Conservation (phyloP, 495 filamentous ascomycete species). For the Penicillium egyptiacum region DNA sequence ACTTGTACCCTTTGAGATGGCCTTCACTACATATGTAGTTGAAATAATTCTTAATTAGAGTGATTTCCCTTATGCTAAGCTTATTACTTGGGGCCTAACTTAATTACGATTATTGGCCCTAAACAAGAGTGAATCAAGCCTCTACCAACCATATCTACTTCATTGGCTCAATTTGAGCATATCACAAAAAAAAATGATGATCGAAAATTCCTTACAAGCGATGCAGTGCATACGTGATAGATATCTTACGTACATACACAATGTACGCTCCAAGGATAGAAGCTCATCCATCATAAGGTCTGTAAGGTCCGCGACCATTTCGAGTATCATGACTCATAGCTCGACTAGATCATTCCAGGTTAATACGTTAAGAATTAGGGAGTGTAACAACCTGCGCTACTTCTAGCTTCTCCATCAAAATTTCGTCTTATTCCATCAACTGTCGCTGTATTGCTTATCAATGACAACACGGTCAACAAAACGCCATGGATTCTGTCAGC, state of each 20-base stretch:
- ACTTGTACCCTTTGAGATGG: not conserved
- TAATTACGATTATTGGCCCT: not conserved
- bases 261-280: not conserved
- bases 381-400: no score
- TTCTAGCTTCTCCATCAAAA: no score
- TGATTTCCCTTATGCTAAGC: not conserved
- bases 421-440: no score
- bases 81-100: not conserved
- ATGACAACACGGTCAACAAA: no score
- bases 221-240: no score
- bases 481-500: no score
- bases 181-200: no score
- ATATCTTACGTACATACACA: no score
- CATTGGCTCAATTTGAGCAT: not conserved
- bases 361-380: no score
- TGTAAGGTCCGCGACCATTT: not conserved
- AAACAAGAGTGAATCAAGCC: not conserved
- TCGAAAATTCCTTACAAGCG: no score
- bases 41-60: not conserved
- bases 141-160: not conserved
- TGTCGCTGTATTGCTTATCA: no score
- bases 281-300: not conserved
- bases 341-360: no score
- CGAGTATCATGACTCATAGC: not conserved
- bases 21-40: not conserved